Base-by-base conservation (phyloP, 345 rosid genomes). In the Eucalyptus curtisii region DNA sequence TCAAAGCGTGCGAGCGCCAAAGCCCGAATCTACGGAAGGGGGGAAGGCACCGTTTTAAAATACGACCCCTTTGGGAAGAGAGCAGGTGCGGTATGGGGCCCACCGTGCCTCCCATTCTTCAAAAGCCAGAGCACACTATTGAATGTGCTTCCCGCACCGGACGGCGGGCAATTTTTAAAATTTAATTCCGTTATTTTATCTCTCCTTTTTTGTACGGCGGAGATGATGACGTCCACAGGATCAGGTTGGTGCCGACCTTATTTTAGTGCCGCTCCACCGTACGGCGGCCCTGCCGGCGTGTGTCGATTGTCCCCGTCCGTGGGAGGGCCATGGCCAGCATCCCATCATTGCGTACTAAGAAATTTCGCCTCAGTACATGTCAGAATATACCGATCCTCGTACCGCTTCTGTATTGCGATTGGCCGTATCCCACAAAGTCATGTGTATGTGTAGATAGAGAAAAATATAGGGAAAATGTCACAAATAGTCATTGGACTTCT, bases 131-230 rank as follows among this genome's bases (percentile, higher is more conserved):
- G 30, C 27, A 42, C 84, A 76, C 84, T 20, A n/a, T n/a, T 11
- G 47, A 37, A 11, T 6, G 6, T 20, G 47, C 84, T 76, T 22
- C 30, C 84, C 84, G 84, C 84, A 40, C 45, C 45, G 84, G 47
- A 40, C 84, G 84, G 84, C 47, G 45, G 84, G 30, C 76, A n/a
- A 13, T n/a, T 14, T 64, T 64, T 15, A 14, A n/a, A 64, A 64
- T n/a, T 4, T 1, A 14, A n/a, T 1, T 10, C 0, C 42, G 24
- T 3, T 17, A 20, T 20, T 76, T 14, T 19, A 9, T 10, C 8
- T 0, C 45, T 71, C 22, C 25, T 12, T 40, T 37, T 64, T 1
- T 22, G 84, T 76, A 76, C 84, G 84, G 47, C 27, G 47, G 30
- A 76, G 47, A 76, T 76, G 84, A 76, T 76, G 84, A 76, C 9